A percentile compares a stretch with the other conserved stretches of the same genome.
These are phyloP conservation scores for Colletotrichum truncatum DNA, from an alignment of 2,329 filamentous ascomycete genomes.

Conservation along the genomic window DNA sequence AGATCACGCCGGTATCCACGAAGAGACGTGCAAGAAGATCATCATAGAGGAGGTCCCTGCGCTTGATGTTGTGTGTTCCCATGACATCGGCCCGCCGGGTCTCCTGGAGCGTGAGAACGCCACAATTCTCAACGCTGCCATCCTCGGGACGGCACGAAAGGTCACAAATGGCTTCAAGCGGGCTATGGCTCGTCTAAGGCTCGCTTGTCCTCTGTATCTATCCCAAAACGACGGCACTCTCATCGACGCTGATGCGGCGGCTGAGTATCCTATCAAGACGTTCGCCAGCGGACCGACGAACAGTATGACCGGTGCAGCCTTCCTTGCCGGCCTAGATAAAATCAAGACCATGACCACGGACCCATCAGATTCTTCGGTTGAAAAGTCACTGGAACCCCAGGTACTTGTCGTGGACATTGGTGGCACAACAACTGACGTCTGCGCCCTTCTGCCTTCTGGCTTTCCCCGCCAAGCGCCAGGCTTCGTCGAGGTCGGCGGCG, in stretches of 20 bases:
- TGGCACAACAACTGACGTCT: slow-evolving; percentile 69
- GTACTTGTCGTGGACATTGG: slow-evolving; percentile 66
- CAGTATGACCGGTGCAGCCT: slow-evolving; percentile 62
- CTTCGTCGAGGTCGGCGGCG: slow-evolving; percentile 66
- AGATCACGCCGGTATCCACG: slow-evolving; percentile 50
- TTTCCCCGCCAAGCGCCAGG: slow-evolving; percentile 68
- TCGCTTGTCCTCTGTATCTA: slow-evolving; percentile 55
- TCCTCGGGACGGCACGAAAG: slow-evolving; percentile 55
- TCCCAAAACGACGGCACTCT: slow-evolving; percentile 65
- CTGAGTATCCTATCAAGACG: slow-evolving; percentile 59
- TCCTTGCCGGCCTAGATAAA: slow-evolving; percentile 57
- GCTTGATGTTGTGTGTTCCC: slow-evolving; percentile 51
- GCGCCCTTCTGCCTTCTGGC: slow-evolving; percentile 64
- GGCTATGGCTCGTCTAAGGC: slow-evolving; percentile 52
- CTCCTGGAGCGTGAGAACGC: slow-evolving; percentile 61
- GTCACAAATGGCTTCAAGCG: slow-evolving; percentile 57
- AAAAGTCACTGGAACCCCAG: slow-evolving; percentile 36
- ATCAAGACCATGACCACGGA: background rate
- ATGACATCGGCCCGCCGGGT: slow-evolving; percentile 53
- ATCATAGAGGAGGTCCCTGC: slow-evolving; percentile 45
- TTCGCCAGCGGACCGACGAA: slow-evolving; percentile 65
- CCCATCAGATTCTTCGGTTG: background rate
- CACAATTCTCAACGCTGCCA: slow-evolving; percentile 62
- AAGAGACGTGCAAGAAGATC: slow-evolving; percentile 50
- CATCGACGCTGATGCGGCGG: slow-evolving; percentile 55